Base-by-base conservation (phyloP, 164 flowering plant genomes). In the Cinnamomum micranthum region DNA sequence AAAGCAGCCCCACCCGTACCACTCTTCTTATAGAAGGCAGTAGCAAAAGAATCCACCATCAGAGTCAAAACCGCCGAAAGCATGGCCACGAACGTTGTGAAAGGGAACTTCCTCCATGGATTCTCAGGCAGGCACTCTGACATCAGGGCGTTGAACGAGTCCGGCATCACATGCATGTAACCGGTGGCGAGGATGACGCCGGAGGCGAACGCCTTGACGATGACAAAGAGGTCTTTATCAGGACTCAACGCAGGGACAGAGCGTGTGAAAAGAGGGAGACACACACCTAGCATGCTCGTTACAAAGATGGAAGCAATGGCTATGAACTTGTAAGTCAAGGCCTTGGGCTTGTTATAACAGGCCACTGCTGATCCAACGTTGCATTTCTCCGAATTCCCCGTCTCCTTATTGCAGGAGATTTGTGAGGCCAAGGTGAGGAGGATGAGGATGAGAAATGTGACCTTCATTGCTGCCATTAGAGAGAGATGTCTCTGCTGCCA, bases 171-270 rank as follows among this genome's bases (percentile, higher is more conserved):
- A 52, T 78, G 81, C 77, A 78, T 78, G 75, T 74, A 74, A 9
- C 81, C 81, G 2, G 81, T 79, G 9, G 75, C 81, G 4, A 78
- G 71, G 50, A 78, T 78, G 6, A 78, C 77, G 1, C 81, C 81
- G 2, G 77, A 66, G 0, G 81, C 77, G 41, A 78, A 78, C 2
- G 81, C 41, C 73, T 78, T 78, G 1, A 75, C 77, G 5, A 78
- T 5, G 4, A 58, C 50, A 33, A 78, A 78, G 25, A 67, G 10
- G 22, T 74, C 14, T 28, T 72, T 7, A 23, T 78, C 77, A 13
- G 81, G 77, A 3, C 22, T n/a, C 1, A 78, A 27, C 14, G 72
- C 50, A 17, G 71, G 72, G 6, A 78, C 4, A 1, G 71, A 74
- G 1, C 60, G 65, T 0, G 77, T 15, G 58, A 78, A 6, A 17